Base-by-base conservation (phyloP, 192 early-diverging fungal genomes). In the Bifiguratus adelaidae region DNA sequence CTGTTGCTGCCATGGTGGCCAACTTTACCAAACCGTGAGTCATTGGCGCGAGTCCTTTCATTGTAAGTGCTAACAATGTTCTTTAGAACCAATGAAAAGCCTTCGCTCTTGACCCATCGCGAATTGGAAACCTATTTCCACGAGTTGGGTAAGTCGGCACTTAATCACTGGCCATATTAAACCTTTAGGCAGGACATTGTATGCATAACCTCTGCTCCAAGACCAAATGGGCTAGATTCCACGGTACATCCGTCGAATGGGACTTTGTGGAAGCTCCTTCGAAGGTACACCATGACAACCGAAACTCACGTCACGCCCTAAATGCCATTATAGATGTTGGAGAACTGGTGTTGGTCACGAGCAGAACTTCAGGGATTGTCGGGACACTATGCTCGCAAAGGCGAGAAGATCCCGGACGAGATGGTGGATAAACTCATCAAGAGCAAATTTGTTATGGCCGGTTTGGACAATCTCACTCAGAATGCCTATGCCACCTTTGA, bases 251-350 rank as follows among this genome's bases (percentile, higher is more conserved):
- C 32, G 70, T 83, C 30, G 83, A 88, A 48, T 60, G 76, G 44
- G 89, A 92, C 61, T 92, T 92, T 71, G 81, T 92, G 19, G 89
- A 92, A 71, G 84, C 83, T 20, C 89, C 89, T 12, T 82, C 80
- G 22, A 86, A 89, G 45, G 58, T 61, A 54, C 28, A 29, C 12
- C 6, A 9, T 26, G 12, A 7, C 3, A 2, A 49, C 15, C 20
- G 25, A 44, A 18, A 12, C 3, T 27, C 11, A 11, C n/a, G 15
- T 29, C 7, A 23, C 28, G 16, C 23, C 22, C 4, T 44, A 3
- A 19, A 34, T 20, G 4, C 23, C 0, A 33, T 12, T 7, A 15
- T 29, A 62, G 74, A 89, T 92, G 89, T 72, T 90, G 20, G 89
- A 90, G 63, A 92, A 88, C 64, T 85, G 81, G 83, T 70, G 74